A percentile compares a stretch with the other conserved stretches of the same genome.
Evolutionary conservation across 2,329 filamentous ascomycete genomes (phyloP).

Genomic region (Fusarium guadeloupense): DNA sequence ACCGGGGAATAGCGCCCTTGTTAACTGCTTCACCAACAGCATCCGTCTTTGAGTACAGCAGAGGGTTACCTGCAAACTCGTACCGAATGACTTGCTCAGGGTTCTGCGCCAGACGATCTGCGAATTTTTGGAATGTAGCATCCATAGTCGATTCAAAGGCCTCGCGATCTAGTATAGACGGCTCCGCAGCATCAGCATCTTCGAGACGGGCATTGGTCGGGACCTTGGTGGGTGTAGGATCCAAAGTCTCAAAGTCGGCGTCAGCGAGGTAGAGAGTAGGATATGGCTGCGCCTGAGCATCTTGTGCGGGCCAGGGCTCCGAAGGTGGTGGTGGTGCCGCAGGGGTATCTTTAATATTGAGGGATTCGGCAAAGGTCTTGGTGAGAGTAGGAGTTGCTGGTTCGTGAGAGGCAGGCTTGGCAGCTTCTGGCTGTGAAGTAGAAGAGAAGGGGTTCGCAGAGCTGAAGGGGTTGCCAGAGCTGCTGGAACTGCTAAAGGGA

Average conservation of each 20-base stretch:
- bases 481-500: constrained; percentile 55
- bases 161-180: constrained; percentile 69
- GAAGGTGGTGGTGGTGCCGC: constrained; percentile 50
- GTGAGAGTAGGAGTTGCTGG: constrained; percentile 53
- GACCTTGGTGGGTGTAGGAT: constrained; percentile 62
- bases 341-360: constrained; percentile 72
- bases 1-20: constrained; percentile 72
- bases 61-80: constrained; percentile 75
- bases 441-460: constrained; percentile 49
- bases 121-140: constrained; percentile 81
- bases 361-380: constrained; percentile 76
- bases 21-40: constrained; percentile 72
- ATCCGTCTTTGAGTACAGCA: constrained; percentile 85
- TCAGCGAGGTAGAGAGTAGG: constrained; percentile 82
- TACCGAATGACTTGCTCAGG: constrained; percentile 85
- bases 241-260: constrained; percentile 90
- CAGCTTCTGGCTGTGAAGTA: constrained; percentile 39
- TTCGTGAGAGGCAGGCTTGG: constrained; percentile 48
- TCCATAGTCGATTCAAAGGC: constrained; percentile 80
- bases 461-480: constrained; percentile 47
- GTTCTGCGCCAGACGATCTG: constrained; percentile 80
- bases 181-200: constrained; percentile 52
- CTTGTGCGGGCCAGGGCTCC: constrained; percentile 79
- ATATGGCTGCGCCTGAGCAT: constrained; percentile 75
- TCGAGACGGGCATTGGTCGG: constrained; percentile 58